These are phyloP conservation scores for Berberis vulgaris DNA, from an alignment of 164 flowering plant species.

Conservation along the genomic window DNA sequence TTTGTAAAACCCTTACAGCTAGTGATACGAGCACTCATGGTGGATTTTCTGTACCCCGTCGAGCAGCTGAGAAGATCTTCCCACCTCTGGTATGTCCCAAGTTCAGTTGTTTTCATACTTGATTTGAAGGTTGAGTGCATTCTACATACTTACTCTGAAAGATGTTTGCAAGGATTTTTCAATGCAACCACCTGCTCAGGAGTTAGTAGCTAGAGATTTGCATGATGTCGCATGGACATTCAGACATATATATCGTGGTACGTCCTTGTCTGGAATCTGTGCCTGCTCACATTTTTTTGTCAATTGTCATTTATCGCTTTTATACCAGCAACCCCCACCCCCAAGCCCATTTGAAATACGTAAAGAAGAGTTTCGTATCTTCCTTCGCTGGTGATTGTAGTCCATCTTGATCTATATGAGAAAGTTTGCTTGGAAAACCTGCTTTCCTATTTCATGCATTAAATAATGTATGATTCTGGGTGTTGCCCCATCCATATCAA, in stretches of 20 bases:
- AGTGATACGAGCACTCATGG: conserved; percentile 99
- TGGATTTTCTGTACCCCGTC: conserved; percentile 98
- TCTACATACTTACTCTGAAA: neutral
- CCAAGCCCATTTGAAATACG: no score
- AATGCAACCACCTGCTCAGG: conserved; percentile 98
- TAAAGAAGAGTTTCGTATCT: no score
- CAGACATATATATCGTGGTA: conserved; percentile 93
- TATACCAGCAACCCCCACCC: no score
- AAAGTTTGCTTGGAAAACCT: no score
- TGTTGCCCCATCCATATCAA: no score
- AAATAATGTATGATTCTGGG: no score
- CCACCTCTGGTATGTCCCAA: conserved; percentile 69
- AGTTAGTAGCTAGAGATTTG: conserved; percentile 76
- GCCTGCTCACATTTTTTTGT: no score
- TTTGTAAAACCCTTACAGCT: conserved; percentile 94
- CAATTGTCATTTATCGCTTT: no score
- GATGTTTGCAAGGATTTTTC: conserved; percentile 56
- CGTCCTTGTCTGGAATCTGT: neutral
- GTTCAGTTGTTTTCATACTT: neutral
- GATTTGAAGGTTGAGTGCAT: neutral
- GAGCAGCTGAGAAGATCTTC: conserved; percentile 96
- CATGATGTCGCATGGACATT: conserved; percentile 87
- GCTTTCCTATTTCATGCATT: no score
- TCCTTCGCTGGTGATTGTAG: no score
- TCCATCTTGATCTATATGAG: no score